Base-by-base conservation (phyloP, 2,329 filamentous ascomycete species). In the Cryoendolithus antarcticus region DNA sequence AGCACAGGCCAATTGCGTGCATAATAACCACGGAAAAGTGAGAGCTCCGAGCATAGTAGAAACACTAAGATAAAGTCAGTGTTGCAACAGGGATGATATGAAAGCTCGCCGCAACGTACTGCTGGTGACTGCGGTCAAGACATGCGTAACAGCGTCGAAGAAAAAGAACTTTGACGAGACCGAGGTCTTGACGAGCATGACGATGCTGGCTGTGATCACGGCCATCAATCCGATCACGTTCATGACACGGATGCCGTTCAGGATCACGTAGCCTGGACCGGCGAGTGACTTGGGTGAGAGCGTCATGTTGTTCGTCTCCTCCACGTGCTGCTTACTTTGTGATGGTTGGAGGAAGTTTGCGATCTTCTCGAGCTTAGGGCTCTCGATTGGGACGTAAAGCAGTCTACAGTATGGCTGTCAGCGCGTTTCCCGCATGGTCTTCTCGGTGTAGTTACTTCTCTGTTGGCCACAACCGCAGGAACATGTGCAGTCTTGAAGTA, bases 141-240 rank as follows among this genome's bases (percentile, higher is more conserved):
- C 76, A 60, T 91, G 82, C 35, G 75, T 80, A 40, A 78, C 72
- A 37, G 79, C 80, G 55, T 89, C 81, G 59, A 93, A 91, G 64
- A 91, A 85, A 67, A 84, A 86, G 62, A 84, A 88, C 55, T 72
- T 74, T 48, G 75, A 80, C 42, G 75, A 71, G 44, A 84, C 73
- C 54, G 84, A 76, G 42, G 85, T 86, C 65, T 86, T 86, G 59
- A 89, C 72, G 47, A 93, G 75, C 74, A 93, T 83, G 37, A 70
- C 60, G 32, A 70, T 51, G 50, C 66, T 68, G 44, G 65, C 68
- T 4, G 65, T 61, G 42, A 67, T 60, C 30, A 70, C 64, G 4
- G 66, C 62, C 32, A 64, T 52, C 6, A 71, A 58, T 27, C 59
- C 60, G 42, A 67, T 62, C 41, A 70, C 67, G 54, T 71, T 71